Conservation (phyloP, 257 asterid genomes). For the Nicotiana attenuata region DNA sequence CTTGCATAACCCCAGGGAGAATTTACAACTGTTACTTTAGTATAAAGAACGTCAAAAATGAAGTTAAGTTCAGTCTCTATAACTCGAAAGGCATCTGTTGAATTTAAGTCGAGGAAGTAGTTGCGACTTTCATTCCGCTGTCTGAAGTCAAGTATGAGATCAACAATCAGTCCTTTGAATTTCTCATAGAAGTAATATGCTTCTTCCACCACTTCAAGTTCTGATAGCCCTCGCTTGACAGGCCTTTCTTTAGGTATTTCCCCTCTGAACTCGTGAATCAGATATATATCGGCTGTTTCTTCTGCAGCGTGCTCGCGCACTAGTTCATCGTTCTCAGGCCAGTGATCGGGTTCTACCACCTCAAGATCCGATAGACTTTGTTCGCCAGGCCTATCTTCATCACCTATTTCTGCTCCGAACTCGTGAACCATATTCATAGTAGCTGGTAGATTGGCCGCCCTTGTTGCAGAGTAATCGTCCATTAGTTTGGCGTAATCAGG, state of each 20-base stretch:
- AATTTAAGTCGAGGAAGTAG: conserved; percentile 26
- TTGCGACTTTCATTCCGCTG: conserved; percentile 32
- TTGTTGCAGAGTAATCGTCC: conserved; percentile 37
- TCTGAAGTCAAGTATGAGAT: conserved; percentile 39
- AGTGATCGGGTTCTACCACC: conserved; percentile 1
- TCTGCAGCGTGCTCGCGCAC: conserved; percentile 37
- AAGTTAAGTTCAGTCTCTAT: conserved; percentile 49
- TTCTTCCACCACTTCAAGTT: conserved; percentile 22
- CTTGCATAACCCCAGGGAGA: conserved; percentile 6
- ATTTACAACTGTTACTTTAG: conserved; percentile 35
- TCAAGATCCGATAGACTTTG: conserved; percentile 8
- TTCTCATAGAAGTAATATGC: conserved; percentile 32
- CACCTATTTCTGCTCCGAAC: too few relatives aligned
- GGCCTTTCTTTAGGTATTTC: background rate
- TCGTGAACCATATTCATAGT: conserved; percentile 19
- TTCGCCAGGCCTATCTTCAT: conserved; percentile 10
- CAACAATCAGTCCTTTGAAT: conserved; percentile 57
- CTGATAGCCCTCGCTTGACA: conserved; percentile 15
- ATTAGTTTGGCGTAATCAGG: conserved; percentile 51
- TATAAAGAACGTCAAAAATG: conserved; percentile 46
- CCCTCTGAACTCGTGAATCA: conserved; percentile 6
- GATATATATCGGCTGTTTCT: conserved; percentile 29
- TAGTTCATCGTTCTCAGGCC: conserved; percentile 46
- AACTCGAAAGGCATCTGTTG: conserved; percentile 40
- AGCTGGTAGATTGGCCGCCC: conserved; percentile 33